These are phyloP conservation scores for Paxillus rubicundulus DNA, from an alignment of 768 basidiomycete species.

Conservation along the genomic window DNA sequence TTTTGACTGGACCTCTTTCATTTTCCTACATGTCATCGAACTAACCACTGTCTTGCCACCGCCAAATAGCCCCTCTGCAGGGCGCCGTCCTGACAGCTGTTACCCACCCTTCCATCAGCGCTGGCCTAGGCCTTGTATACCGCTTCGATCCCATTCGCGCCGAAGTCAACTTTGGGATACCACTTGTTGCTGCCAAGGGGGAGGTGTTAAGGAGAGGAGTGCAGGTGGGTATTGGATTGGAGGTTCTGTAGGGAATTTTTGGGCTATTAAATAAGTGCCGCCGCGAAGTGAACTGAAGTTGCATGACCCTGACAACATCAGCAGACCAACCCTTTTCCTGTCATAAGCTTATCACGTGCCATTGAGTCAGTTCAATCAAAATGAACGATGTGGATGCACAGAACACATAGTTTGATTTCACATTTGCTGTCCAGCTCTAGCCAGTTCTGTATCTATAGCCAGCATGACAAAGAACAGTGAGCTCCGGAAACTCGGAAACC, in stretches of 20 bases:
- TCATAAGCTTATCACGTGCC: too few relatives aligned
- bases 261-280: too few relatives aligned
- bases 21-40: neutral
- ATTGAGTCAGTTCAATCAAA: too few relatives aligned
- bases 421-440: too few relatives aligned
- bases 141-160: constrained; percentile 80
- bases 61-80: constrained; percentile 5
- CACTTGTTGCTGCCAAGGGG: constrained; percentile 63
- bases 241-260: constrained; percentile 54
- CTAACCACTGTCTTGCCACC: neutral
- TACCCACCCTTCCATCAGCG: constrained; percentile 62
- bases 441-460: too few relatives aligned
- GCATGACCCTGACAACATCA: too few relatives aligned
- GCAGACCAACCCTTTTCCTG: too few relatives aligned
- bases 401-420: too few relatives aligned
- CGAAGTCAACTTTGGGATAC: constrained; percentile 86
- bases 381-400: too few relatives aligned
- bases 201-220: constrained; percentile 70
- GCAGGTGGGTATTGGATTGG: constrained; percentile 78
- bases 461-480: too few relatives aligned
- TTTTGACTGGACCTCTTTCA: constrained; percentile 2
- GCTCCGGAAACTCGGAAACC: too few relatives aligned
- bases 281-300: too few relatives aligned
- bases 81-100: constrained; percentile 16
- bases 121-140: constrained; percentile 81